Evolutionary conservation across 306 rosid species (phyloP).

Genomic region (Aeschynomene evenia): DNA sequence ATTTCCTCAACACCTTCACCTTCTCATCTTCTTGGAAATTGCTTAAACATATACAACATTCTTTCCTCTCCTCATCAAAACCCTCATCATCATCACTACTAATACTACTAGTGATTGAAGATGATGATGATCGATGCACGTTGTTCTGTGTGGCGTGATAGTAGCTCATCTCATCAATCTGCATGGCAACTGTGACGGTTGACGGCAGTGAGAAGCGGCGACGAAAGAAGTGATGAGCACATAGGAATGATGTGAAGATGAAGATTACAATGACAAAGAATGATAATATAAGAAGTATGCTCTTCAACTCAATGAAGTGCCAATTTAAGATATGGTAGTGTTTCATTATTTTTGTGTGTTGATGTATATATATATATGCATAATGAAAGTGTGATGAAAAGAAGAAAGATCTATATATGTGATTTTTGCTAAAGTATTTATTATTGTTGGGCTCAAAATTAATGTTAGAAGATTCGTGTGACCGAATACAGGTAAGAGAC

Average conservation of each 20-base stretch:
- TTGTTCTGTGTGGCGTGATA: not conserved
- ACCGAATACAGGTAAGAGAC: no score
- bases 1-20: slow-evolving; percentile 38
- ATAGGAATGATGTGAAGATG: slow-evolving; percentile 20
- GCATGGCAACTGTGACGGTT: not conserved
- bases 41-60: slow-evolving; percentile 49
- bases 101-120: not conserved
- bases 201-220: not conserved
- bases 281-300: slow-evolving; percentile 10
- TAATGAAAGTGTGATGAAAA: no score
- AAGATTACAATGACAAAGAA: slow-evolving; percentile 18
- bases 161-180: no score
- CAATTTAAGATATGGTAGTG: slow-evolving; percentile 24
- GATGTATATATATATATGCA: no score
- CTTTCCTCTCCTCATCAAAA: slow-evolving; percentile 8
- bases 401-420: no score
- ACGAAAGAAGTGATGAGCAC: slow-evolving; percentile 15
- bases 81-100: not conserved
- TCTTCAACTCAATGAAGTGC: slow-evolving; percentile 23
- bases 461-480: no score
- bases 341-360: slow-evolving; percentile 15
- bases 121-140: not conserved
- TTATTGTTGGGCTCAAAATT: no score
- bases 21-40: slow-evolving; percentile 38
- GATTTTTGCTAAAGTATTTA: no score